These are phyloP conservation scores for Crithidia brevicula DNA, from an alignment of 208 protist species.

Conservation along the genomic window DNA sequence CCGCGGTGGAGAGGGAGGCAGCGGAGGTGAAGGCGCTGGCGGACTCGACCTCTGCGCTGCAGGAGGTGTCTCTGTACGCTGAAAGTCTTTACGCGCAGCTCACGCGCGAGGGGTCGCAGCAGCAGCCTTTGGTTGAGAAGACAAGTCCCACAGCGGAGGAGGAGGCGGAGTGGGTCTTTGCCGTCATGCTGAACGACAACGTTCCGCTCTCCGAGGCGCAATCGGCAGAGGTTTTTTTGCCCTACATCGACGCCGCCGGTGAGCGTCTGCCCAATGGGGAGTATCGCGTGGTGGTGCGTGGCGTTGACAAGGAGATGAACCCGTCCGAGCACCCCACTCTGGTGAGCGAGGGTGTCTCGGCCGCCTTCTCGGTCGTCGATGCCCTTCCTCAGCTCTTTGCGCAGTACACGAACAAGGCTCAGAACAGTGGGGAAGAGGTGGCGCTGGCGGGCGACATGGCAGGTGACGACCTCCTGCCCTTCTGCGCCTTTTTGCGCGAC, in stretches of 20 bases:
- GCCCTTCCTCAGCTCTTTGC: slow-evolving; percentile 67
- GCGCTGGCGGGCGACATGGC: slow-evolving; percentile 25
- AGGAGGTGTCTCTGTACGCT: slow-evolving; percentile 64
- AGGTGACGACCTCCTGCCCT: slow-evolving; percentile 61
- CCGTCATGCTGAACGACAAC: slow-evolving; percentile 82
- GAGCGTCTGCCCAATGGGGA: slow-evolving; percentile 58
- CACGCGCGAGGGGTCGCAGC: slow-evolving; percentile 32
- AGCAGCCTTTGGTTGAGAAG: neutral
- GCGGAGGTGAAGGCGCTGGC: slow-evolving; percentile 41
- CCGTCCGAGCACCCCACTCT: slow-evolving; percentile 40
- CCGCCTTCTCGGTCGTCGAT: slow-evolving; percentile 69
- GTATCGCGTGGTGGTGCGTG: slow-evolving; percentile 82
- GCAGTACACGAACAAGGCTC: slow-evolving; percentile 45
- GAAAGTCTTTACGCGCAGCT: slow-evolving; percentile 49
- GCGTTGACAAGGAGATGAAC: slow-evolving; percentile 48
- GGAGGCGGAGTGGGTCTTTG: slow-evolving; percentile 77
- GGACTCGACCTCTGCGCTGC: slow-evolving; percentile 39
- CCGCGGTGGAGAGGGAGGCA: slow-evolving; percentile 19
- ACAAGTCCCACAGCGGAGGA: slow-evolving; percentile 5
- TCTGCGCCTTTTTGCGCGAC: slow-evolving; percentile 74
- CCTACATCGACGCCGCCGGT: slow-evolving; percentile 54
- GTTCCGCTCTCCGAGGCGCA: slow-evolving; percentile 57
- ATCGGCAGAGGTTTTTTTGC: slow-evolving; percentile 64
- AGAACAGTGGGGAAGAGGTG: slow-evolving; percentile 13
- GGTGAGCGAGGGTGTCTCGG: slow-evolving; percentile 61